Evolutionary conservation across 108 stramenopile species (phyloP), one percentile per base, ranked within the genome.

Genomic region (Nannochloropsis salina): DNA sequence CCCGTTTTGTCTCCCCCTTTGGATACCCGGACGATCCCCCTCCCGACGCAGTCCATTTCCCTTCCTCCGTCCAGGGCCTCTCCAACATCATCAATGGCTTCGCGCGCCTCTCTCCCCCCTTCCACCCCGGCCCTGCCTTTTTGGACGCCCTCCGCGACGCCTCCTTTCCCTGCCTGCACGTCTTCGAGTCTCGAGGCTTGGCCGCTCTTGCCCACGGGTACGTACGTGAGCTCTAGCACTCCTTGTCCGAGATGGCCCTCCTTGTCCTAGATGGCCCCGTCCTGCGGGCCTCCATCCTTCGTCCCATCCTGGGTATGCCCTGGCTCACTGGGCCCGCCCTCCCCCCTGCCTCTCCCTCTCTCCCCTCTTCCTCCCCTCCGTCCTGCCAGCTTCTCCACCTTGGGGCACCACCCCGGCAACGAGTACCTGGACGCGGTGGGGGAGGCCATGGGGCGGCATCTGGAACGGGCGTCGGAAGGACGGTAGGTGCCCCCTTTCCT

Each of bases 41-140:
- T 1, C 47, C 0, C 47, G 31, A 31, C 31, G 31, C 31, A 31
- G 31, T 31, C 31, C 0, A 31, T 31, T 31, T 51, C 1, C 47
- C 47, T 10, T 51, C 47, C 47, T 51, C 47, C 47, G 47, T 1
- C 47, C 47, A 51, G 47, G 47, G 47, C 15, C 47, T 51, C 47
- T 51, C 47, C 47, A 51, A 51, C 47, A 10, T 51, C 47, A 10
- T 51, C 47, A 51, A 51, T 15, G 47, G 47, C 15, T 51, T 51
- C 47, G 47, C 47, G 10, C 47, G 47, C 47, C 47, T 51, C 47
- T 51, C 47, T 51, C 47, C 47, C 15, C 47, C 47, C 1, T 51
- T 51, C 47, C 47, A 51, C 47, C 47, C 47, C 47, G 47, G 47
- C 47, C 47, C 47, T 10, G 47, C 47, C 47, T 51, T 51, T 51